Percentiles rank a stretch among this genome's conserved stretches.
Conservation (phyloP, 805 yeast species). For the Allodekkera sacchari region DNA sequence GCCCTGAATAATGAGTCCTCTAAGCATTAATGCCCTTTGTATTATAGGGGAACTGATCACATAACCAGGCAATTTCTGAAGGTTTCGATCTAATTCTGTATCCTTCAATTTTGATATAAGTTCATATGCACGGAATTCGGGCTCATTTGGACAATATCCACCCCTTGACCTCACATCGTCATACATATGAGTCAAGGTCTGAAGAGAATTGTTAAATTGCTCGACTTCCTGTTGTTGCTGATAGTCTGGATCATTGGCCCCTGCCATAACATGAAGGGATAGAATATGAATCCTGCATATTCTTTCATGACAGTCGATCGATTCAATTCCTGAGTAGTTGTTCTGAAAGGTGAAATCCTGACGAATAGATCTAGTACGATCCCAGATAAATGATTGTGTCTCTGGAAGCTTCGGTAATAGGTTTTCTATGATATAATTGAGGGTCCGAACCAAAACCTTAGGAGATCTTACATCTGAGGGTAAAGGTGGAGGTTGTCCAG, state of each 20-base stretch:
- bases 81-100: constrained; percentile 71
- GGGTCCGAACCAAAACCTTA: constrained; percentile 50
- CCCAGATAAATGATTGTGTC: constrained; percentile 91
- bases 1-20: constrained; percentile 61
- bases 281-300: constrained; percentile 84
- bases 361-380: constrained; percentile 90
- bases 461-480: constrained; percentile 99
- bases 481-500: constrained; percentile 95
- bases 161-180: constrained; percentile 68
- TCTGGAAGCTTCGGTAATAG: constrained; percentile 65
- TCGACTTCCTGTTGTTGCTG: constrained; percentile 94
- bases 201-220: constrained; percentile 85
- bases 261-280: constrained; percentile 81
- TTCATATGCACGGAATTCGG: constrained; percentile 88
- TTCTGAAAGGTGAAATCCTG: constrained; percentile 97
- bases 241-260: constrained; percentile 52
- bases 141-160: constrained; percentile 68
- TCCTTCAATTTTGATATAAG: constrained; percentile 73
- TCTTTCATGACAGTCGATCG: constrained; percentile 84
- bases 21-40: constrained; percentile 62
- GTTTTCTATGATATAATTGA: constrained; percentile 62
- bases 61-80: constrained; percentile 56
- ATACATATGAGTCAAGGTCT: constrained; percentile 82
- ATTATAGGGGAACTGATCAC: constrained; percentile 49
- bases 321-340: constrained; percentile 88